Conservation (phyloP, 2,329 filamentous ascomycete species). For the Colletotrichum sp. region DNA sequence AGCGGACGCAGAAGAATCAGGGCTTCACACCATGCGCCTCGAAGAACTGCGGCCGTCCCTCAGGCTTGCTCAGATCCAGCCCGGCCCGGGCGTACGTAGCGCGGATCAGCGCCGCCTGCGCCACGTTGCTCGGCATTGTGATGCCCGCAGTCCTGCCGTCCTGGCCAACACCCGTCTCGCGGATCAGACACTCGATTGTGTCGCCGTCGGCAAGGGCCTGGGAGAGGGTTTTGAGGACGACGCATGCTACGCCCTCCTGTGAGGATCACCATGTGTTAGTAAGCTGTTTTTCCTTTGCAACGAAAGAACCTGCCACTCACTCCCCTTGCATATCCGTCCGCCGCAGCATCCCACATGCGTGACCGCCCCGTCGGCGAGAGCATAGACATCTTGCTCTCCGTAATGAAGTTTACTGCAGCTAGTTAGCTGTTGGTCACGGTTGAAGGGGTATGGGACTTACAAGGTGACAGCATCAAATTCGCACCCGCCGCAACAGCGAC, state of each 20-base stretch:
- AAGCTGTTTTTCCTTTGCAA: no score
- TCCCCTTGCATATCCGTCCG: conserved; percentile 57
- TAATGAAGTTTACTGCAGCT: not conserved
- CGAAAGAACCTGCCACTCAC: conserved; percentile 41
- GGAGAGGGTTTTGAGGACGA: conserved; percentile 26
- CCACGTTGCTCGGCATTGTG: not conserved
- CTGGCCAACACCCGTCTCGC: not conserved
- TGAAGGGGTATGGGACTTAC: no score
- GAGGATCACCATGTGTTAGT: not conserved
- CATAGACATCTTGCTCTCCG: conserved; percentile 25
- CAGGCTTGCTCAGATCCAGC: conserved; percentile 5
- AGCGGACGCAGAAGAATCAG: conserved; percentile 32
- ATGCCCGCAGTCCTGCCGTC: not conserved
- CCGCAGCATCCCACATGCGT: conserved; percentile 45
- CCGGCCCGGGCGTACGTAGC: conserved; percentile 26
- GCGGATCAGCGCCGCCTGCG: not conserved
- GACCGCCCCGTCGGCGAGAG: conserved; percentile 38
- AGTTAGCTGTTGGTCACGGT: no score
- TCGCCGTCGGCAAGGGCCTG: not conserved
- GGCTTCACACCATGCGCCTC: conserved; percentile 13
- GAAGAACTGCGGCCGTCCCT: not conserved
- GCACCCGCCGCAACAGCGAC: conserved; percentile 30
- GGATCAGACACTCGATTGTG: not conserved
- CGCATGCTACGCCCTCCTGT: conserved; percentile 54
- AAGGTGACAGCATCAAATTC: conserved; percentile 21